A percentile compares a stretch with the other conserved stretches of the same genome.
Evolutionary conservation across 805 yeast species (phyloP).

Genomic region (Candida krabiensis): DNA sequence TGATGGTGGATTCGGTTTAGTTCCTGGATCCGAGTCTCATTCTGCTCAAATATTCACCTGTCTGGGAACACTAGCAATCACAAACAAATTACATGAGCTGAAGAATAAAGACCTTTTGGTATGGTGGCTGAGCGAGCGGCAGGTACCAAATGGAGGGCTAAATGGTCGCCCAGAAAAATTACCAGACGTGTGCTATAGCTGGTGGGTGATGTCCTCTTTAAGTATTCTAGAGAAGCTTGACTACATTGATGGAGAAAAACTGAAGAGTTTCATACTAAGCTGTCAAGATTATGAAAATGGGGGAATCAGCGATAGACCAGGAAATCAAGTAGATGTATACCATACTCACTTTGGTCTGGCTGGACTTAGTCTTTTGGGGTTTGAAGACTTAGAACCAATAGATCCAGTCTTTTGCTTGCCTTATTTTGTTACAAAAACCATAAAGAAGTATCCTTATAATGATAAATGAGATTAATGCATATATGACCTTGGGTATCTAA

Average conservation of each 20-base stretch:
- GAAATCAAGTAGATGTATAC: slow-evolving; percentile 87
- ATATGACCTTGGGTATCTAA: slow-evolving; percentile 3
- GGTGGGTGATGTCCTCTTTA: slow-evolving; percentile 92
- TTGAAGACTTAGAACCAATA: slow-evolving; percentile 55
- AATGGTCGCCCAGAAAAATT: slow-evolving; percentile 95
- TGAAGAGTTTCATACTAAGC: slow-evolving; percentile 64
- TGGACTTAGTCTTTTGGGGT: slow-evolving; percentile 77
- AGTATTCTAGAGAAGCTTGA: slow-evolving; percentile 63
- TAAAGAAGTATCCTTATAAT: slow-evolving; percentile 31
- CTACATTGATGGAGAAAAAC: slow-evolving; percentile 72
- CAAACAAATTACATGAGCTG: slow-evolving; percentile 51
- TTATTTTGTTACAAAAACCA: slow-evolving; percentile 35
- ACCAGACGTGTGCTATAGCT: slow-evolving; percentile 96
- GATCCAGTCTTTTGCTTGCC: slow-evolving; percentile 93
- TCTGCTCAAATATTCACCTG: slow-evolving; percentile 91
- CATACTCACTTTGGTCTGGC: slow-evolving; percentile 91
- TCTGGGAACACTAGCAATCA: slow-evolving; percentile 74
- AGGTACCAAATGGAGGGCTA: slow-evolving; percentile 82
- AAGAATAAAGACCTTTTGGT: slow-evolving; percentile 49
- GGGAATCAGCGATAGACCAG: slow-evolving; percentile 91
- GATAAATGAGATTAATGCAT: neutral
- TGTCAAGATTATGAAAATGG: slow-evolving; percentile 82
- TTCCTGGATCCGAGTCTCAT: slow-evolving; percentile 95
- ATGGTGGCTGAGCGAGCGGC: slow-evolving; percentile 93
- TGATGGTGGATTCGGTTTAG: slow-evolving; percentile 94